Evolutionary conservation across 1,284 basidiomycete genomes (phyloP).

Genomic region (Puccinia brachypodii): DNA sequence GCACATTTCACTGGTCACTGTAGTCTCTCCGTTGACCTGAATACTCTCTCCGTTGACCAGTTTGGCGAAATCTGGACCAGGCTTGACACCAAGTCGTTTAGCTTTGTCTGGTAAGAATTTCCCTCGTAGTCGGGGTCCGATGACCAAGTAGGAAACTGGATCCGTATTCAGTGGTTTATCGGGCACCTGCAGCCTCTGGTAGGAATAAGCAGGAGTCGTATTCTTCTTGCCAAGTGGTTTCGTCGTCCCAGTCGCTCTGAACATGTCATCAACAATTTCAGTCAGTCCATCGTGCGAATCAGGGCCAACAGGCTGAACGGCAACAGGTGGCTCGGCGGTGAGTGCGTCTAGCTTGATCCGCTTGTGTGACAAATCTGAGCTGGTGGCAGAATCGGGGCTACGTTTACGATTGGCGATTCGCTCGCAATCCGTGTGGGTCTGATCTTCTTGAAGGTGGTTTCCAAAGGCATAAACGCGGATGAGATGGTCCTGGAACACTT

Average conservation of each 20-base stretch:
- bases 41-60: constrained; percentile 39
- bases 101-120: constrained; percentile 42
- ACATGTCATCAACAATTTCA: constrained; percentile 42
- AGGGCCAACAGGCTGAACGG: background rate
- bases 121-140: constrained; percentile 31
- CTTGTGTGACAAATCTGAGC: background rate
- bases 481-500: constrained; percentile 35
- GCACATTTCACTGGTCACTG: constrained; percentile 34
- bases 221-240: background rate
- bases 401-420: constrained; percentile 19
- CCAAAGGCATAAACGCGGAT: constrained; percentile 38
- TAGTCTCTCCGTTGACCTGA: background rate
- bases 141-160: constrained; percentile 39
- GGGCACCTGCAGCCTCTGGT: constrained; percentile 11
- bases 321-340: background rate
- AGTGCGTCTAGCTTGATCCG: constrained; percentile 1
- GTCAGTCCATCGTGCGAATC: background rate
- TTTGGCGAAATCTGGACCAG: constrained; percentile 39
- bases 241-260: constrained; percentile 7
- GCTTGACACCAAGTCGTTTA: constrained; percentile 36
- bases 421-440: background rate
- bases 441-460: background rate
- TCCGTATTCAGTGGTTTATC: background rate
- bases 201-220: constrained; percentile 43
- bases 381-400: background rate